phyloP scores from a whole-genome alignment of 163 green algal genomes.

The Prototheca cutis region DNA sequence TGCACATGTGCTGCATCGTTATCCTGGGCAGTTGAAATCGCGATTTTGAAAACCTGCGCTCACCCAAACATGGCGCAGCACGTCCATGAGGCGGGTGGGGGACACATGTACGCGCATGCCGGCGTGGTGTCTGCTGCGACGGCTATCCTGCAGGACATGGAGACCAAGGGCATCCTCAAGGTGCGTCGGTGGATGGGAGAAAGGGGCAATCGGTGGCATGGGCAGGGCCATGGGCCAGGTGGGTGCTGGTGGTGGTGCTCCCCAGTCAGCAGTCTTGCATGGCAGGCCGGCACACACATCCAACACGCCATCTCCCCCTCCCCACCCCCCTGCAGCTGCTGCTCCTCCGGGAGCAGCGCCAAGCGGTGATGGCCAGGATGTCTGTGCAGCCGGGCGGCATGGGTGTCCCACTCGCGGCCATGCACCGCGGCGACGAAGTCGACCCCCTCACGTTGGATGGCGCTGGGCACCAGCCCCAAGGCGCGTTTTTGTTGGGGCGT shows the following conservation, averaged over 20 bases:
- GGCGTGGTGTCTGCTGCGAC: slow-evolving; percentile 33
- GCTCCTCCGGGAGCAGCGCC: not conserved
- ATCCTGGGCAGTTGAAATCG: not conserved
- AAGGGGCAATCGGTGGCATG: not conserved
- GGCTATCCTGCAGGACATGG: slow-evolving; percentile 39
- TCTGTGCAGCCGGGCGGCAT: too few relatives aligned
- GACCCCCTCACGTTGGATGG: too few relatives aligned
- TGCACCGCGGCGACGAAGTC: too few relatives aligned
- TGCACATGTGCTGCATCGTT: not conserved
- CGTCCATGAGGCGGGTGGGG: not conserved
- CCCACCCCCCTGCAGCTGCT: not conserved
- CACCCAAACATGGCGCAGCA: not conserved
- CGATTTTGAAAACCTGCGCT: not conserved
- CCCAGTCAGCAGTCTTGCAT: not conserved
- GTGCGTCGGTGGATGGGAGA: not conserved
- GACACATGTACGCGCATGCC: slow-evolving; percentile 23
- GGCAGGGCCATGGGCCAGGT: not conserved
- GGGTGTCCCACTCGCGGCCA: too few relatives aligned
- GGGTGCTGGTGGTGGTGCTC: too few relatives aligned
- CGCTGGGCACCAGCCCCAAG: too few relatives aligned
- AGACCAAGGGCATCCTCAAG: slow-evolving; percentile 29
- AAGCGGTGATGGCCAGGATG: too few relatives aligned
- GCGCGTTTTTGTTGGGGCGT: too few relatives aligned
- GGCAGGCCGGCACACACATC: not conserved
- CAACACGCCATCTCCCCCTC: not conserved